Percentiles rank a stretch among this genome's conserved stretches.
These are phyloP conservation scores for Earliella scabrosa DNA, from an alignment of 1,284 basidiomycete genomes.

Conservation along the genomic window DNA sequence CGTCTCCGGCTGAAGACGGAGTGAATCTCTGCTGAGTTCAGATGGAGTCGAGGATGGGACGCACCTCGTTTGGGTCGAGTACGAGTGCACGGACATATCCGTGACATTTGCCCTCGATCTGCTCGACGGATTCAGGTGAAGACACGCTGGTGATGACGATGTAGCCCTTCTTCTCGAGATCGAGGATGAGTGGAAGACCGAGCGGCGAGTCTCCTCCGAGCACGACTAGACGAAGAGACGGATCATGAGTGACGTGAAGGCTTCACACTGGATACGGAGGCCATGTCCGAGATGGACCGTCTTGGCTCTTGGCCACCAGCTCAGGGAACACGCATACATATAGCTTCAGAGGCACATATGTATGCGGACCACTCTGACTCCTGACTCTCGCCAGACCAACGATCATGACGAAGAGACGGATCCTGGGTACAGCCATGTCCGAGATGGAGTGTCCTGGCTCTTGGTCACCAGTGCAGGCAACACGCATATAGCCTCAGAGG, in stretches of 20 bases:
- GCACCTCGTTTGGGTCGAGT: conserved; percentile 75
- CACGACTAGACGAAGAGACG: conserved; percentile 54
- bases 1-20: conserved; percentile 30
- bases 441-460: background rate
- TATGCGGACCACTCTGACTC: no score
- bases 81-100: conserved; percentile 82
- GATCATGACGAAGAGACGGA: no score
- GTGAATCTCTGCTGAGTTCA: background rate
- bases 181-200: conserved; percentile 68
- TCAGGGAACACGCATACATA: background rate
- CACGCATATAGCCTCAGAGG: no score
- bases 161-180: conserved; percentile 77
- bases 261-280: background rate
- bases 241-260: background rate
- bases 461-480: no score
- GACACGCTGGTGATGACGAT: conserved; percentile 81
- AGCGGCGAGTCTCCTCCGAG: conserved; percentile 78
- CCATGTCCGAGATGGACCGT: background rate
- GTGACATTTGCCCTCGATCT: conserved; percentile 64
- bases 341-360: no score
- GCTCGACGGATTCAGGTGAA: conserved; percentile 61
- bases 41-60: conserved; percentile 22
- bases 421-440: no score
- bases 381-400: no score
- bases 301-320: background rate